Evolutionary conservation across 805 yeast species (phyloP), one percentile per base, ranked within the genome.

Genomic region (Nakazawaea anatomiae): DNA sequence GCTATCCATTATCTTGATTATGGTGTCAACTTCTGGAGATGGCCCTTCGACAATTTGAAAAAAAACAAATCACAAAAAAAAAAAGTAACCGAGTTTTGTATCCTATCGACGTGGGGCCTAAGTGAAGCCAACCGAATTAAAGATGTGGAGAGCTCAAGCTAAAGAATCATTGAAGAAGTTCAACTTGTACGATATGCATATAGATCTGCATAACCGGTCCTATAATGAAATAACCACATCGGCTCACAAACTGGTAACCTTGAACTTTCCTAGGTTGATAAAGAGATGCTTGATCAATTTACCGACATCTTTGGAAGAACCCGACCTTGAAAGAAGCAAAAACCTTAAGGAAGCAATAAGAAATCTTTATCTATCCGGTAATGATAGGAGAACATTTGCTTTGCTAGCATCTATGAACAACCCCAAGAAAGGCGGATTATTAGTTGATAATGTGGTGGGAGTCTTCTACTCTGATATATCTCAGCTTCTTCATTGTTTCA

Each of bases 261-360:
- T 46, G 27, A 51, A 51, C 34, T 46, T 51, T 38, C 53, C 53
- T 28, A 14, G 47, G 25, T 27, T 51, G 45, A 43, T 51, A n/a
- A 51, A 46, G 27, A 32, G 47, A 34, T 36, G 39, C 9, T 44
- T 51, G 44, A 25, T 51, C 4, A 32, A 51, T 38, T 27, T 51
- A 4, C 53, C 53, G 8, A 25, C 40, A 42, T 46, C 53, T 6
- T 36, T 51, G n/a, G 39, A 46, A 30, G 53, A 51, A 28, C 25
- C 29, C 3, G 14, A 32, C 0, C 31, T 41, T 8, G 41, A 36
- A 4, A 18, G 27, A 6, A 38, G 44, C 9, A 29, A 10, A 12
- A 39, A 43, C 14, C 45, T 51, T 8, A 28, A 46, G n/a, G 9
- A n/a, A 7, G 44, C 11, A 4, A 34, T 51, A 6, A 11, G 53